Base-by-base conservation (phyloP, 140 eudicot species). In the Erigeron philadelphicus region DNA sequence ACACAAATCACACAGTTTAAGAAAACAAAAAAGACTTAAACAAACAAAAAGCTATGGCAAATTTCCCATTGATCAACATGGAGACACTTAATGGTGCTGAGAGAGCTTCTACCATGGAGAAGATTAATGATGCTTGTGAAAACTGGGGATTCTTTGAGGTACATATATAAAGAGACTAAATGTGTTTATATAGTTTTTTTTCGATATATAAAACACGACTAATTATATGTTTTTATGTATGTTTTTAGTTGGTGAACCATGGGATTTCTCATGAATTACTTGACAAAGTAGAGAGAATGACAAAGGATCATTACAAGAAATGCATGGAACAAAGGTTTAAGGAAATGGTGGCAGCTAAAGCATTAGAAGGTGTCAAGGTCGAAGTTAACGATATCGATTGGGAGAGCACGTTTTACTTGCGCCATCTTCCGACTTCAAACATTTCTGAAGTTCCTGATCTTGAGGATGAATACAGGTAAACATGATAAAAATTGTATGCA, bases 111-210 rank as follows among this genome's bases (percentile, higher is more conserved):
- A 75, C 76, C 19, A 76, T 84, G 90, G 87, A 76, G 65, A 53
- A 40, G 64, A 81, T 81, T 17, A 76, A 84, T 8, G 84, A 84
- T 79, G 86, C 86, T 64, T 84, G 89, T 61, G 89, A 84, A 69
- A 81, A 84, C 68, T 84, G 86, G 90, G 90, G 90, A 13, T 84
- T 84, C 54, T 81, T 84, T 73, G 90, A 84, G 90, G 90, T 84
- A 81, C 65, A 11, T 72, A 31, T 67, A 23, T 53, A 53, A 53
- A 5, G 23, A 15, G 25, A 5, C 13, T 11, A 42, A 0, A 9
- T 31, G 38, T 31, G 38, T 31, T 31, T 31, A 31, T 31, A 31
- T 31, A 31, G 38, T 31, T 31, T 31, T 31, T 31, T 31, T 7
- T 73, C 16, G 44, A 18, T 18, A 13, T 23, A 41, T 56, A 15